Evolutionary conservation across 129 eudicot genomes (phyloP), one percentile per base, ranked within the genome.

Genomic region (Helianthus tuberosus): DNA sequence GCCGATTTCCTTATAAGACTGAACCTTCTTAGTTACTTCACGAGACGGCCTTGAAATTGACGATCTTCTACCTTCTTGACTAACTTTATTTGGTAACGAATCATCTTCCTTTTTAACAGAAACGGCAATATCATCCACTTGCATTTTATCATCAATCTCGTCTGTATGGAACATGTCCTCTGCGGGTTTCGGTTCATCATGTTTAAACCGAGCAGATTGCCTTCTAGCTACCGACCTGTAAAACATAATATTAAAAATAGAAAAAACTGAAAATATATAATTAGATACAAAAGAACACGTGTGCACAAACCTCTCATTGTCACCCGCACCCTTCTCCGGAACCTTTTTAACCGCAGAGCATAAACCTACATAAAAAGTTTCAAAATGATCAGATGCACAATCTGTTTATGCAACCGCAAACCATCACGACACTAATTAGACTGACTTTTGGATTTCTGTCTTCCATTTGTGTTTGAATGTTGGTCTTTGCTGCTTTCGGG

Each of bases 1-100:
- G 12, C 84, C 73, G 16, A 81, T 41, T 82, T 90, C 96, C 79
- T 87, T 90, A 82, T 90, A 90, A 15, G 93, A 81, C 53, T 79
- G 88, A 70, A 90, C 82, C 82, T 87, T 90, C 60, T 36, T 83
- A 72, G 85, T 81, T 51, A 89, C 96, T 58, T 12, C 75, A 32
- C 96, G 89, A 49, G 85, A 83, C 13, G 93, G 96, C 82, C 96
- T 90, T 71, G 77, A 74, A 13, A 83, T 72, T 72, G 93, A 89
- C 5, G 75, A 68, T 59, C 91, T 85, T 79, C 80, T 77, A 25
- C 41, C 5, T 50, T 74, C 89, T 74, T 64, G 73, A 53, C 73
- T 50, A 46, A 11, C 66, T 35, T 49, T 57, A 54, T 23, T 62
- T 14, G 68, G 51, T 8, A 51, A 38, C 12, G 75, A 62, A 36